Percentiles rank a stretch among this genome's conserved stretches.
phyloP scores from a whole-genome alignment of 1,284 basidiomycete species.

The Malassezia slooffiae region DNA sequence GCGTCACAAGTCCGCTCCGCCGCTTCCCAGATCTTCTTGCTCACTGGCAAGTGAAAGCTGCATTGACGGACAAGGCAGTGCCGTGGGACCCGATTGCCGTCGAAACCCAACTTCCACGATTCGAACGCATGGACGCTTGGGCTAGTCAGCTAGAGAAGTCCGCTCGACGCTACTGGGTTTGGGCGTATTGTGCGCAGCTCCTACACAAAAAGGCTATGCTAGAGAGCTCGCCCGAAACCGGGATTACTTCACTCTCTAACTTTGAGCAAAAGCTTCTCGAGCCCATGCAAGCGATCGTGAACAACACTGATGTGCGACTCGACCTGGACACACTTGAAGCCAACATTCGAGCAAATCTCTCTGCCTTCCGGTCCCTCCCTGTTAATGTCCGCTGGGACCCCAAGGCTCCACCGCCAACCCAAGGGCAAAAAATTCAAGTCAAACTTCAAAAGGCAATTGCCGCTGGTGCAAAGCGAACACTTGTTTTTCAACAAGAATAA shows the following conservation, averaged over 20 bases:
- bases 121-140: slow-evolving; percentile 23
- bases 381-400: slow-evolving; percentile 10
- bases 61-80: slow-evolving; percentile 48
- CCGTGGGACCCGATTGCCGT: slow-evolving; percentile 9
- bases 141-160: slow-evolving; percentile 17
- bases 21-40: slow-evolving; percentile 70
- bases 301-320: slow-evolving; percentile 18
- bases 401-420: not conserved
- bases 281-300: slow-evolving; percentile 16
- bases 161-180: slow-evolving; percentile 22
- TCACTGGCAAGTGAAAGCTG: slow-evolving; percentile 90
- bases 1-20: slow-evolving; percentile 78
- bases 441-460: slow-evolving; percentile 4
- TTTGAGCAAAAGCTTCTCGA: slow-evolving; percentile 2
- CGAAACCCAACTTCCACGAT: slow-evolving; percentile 14
- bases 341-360: slow-evolving; percentile 18
- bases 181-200: slow-evolving; percentile 13
- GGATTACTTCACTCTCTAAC: too few relatives aligned
- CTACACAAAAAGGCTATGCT: slow-evolving; percentile 5
- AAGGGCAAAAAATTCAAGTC: slow-evolving; percentile 3
- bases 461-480: slow-evolving; percentile 8
- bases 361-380: slow-evolving; percentile 1
- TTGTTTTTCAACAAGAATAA: slow-evolving; percentile 1
- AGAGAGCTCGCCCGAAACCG: too few relatives aligned
- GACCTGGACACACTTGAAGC: slow-evolving; percentile 12